phyloP scores from a whole-genome alignment of 352 stramenopile species.

The Globisporangium paddicum region DNA sequence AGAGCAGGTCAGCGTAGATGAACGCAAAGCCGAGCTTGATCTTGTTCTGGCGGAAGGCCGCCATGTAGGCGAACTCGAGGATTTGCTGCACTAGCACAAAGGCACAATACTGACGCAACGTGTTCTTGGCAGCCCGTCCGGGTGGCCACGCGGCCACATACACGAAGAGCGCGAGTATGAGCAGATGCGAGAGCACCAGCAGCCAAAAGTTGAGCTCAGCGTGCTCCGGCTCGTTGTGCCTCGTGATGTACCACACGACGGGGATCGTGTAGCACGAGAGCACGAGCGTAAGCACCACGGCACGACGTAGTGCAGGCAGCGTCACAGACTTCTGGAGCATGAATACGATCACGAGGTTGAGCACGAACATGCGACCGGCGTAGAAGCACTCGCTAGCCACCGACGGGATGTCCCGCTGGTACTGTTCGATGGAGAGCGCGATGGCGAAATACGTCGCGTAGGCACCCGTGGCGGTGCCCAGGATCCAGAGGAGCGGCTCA shows the following conservation, averaged over 20 bases:
- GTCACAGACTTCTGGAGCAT: conserved; percentile 44
- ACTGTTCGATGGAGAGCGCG: conserved; percentile 10
- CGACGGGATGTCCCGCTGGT: background rate
- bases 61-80: conserved; percentile 12
- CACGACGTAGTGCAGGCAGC: conserved; percentile 23
- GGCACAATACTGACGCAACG: conserved; percentile 24
- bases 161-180: conserved; percentile 26
- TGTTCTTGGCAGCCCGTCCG: background rate
- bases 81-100: conserved; percentile 4
- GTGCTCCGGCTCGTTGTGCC: background rate
- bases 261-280: conserved; percentile 25
- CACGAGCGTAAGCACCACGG: conserved; percentile 22
- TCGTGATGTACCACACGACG: conserved; percentile 7
- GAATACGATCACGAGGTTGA: conserved; percentile 32
- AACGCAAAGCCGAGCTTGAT: conserved; percentile 11
- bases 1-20: conserved; percentile 12
- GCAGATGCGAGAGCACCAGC: background rate
- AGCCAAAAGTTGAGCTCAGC: conserved; percentile 4
- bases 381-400: conserved; percentile 20
- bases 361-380: conserved; percentile 27
- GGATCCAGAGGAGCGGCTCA: conserved; percentile 38
- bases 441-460: conserved; percentile 12
- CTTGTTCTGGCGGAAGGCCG: background rate
- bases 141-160: background rate
- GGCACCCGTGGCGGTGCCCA: conserved; percentile 12